Evolutionary conservation across 306 rosid genomes (phyloP).

Genomic region (Dryas octopetala): DNA sequence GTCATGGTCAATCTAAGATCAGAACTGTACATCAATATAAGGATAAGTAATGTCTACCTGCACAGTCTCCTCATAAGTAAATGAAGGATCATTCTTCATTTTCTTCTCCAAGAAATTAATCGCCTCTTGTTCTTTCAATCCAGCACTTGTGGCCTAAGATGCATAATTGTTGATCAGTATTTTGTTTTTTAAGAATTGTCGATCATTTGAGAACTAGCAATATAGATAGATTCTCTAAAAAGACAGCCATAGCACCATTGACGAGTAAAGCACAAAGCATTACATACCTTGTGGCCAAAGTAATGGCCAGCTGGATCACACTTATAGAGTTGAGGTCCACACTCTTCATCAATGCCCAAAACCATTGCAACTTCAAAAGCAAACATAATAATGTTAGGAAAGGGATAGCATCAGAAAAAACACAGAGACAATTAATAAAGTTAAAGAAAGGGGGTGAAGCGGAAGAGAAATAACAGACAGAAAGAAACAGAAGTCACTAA

Average conservation of each 20-base stretch:
- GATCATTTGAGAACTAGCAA: slow-evolving; percentile 1
- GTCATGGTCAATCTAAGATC: background rate
- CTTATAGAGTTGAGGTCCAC: slow-evolving; percentile 82
- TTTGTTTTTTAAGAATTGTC: background rate
- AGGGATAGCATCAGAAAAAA: slow-evolving; percentile 25
- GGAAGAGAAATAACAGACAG: background rate
- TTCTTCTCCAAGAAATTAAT: slow-evolving; percentile 98
- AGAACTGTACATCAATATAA: slow-evolving; percentile 1
- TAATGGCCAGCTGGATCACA: slow-evolving; percentile 99
- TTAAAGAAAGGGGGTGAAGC: background rate
- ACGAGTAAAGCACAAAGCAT: background rate
- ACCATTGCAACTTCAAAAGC: slow-evolving; percentile 81
- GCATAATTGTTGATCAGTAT: slow-evolving; percentile 15
- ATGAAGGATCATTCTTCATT: slow-evolving; percentile 95
- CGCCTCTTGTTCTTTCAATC: slow-evolving; percentile 96
- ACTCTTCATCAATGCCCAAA: slow-evolving; percentile 90
- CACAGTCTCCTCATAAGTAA: slow-evolving; percentile 91
- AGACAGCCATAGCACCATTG: background rate
- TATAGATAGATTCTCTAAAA: background rate
- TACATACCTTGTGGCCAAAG: slow-evolving; percentile 94
- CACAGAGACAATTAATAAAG: slow-evolving; percentile 6
- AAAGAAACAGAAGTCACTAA: background rate
- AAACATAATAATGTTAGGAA: slow-evolving; percentile 18
- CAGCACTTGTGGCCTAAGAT: slow-evolving; percentile 94
- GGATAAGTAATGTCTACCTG: slow-evolving; percentile 55